These are phyloP conservation scores for Ganoderma sp. DNA, from an alignment of 1,284 basidiomycete genomes.

Conservation along the genomic window DNA sequence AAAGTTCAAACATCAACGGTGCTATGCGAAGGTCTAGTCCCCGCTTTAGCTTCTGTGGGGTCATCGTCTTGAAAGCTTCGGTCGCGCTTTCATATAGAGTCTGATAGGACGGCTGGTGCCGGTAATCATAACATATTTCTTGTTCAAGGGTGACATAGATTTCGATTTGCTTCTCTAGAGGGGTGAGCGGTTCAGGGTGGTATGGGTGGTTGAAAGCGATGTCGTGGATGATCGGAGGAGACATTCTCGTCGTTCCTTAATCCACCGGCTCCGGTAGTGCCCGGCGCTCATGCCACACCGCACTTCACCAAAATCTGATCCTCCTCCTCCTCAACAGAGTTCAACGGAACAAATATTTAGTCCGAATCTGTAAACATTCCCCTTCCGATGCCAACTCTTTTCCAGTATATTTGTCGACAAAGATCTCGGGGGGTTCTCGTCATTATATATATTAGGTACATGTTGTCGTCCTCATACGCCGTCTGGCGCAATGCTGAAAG, in stretches of 20 bases:
- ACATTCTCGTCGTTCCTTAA: neutral
- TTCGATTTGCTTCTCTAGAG: constrained; percentile 1
- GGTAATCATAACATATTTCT: constrained; percentile 9
- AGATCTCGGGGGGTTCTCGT: neutral
- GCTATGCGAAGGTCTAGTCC: neutral
- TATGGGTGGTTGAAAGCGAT: neutral
- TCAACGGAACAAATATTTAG: neutral
- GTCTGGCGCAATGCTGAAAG: too few species aligned
- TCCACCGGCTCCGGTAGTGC: too few species aligned
- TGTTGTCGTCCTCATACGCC: neutral
- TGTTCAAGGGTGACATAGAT: neutral
- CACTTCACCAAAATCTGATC: too few species aligned
- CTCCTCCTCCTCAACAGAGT: too few species aligned
- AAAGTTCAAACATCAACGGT: constrained; percentile 1
- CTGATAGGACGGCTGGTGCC: neutral
- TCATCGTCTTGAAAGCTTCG: neutral
- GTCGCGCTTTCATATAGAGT: neutral
- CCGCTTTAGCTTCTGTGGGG: neutral
- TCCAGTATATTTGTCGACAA: neutral
- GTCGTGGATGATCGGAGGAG: neutral
- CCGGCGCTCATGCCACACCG: too few species aligned
- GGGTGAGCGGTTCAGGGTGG: neutral
- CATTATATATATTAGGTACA: neutral
- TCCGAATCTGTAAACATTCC: neutral
- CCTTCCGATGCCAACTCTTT: neutral